These are phyloP conservation scores for Rhytidiadelphus loreus DNA, from an alignment of 225 moss, liverwort and hornwort genomes.

Conservation along the genomic window DNA sequence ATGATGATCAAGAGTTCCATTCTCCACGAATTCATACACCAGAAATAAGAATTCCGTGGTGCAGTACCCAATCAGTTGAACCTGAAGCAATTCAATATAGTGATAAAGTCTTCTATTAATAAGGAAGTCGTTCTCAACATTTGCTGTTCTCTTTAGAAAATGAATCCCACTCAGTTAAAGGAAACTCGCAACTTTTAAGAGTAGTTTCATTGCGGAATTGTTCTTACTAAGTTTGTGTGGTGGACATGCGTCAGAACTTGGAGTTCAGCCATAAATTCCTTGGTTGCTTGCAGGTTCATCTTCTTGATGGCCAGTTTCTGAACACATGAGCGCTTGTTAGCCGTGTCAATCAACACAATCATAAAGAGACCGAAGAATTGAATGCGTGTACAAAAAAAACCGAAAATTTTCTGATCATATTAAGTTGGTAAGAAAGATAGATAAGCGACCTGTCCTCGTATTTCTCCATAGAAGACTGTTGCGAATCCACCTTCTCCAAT, in stretches of 20 bases:
- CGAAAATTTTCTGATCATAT: not conserved
- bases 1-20: slow-evolving; percentile 82
- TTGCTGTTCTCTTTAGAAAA: not conserved
- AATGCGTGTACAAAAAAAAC: not conserved
- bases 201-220: not conserved
- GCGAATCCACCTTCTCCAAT: slow-evolving; percentile 95
- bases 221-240: slow-evolving; percentile 77
- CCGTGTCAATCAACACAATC: not conserved
- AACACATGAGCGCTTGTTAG: not conserved
- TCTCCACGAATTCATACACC: slow-evolving; percentile 82
- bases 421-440: not conserved
- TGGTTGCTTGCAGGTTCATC: slow-evolving; percentile 89
- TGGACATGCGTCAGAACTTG: slow-evolving; percentile 97
- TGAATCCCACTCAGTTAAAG: not conserved
- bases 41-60: slow-evolving; percentile 76
- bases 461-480: slow-evolving; percentile 57
- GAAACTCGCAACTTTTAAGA: not conserved
- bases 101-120: not conserved
- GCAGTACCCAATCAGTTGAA: slow-evolving; percentile 89
- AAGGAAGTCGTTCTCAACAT: not conserved
- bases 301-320: slow-evolving; percentile 89
- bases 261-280: slow-evolving; percentile 91
- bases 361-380: not conserved
- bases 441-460: slow-evolving; percentile 68
- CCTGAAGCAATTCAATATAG: slow-evolving; percentile 23